Evolutionary conservation across 2,329 filamentous ascomycete species (phyloP).

Genomic region (Teratosphaeria zuluensis): DNA sequence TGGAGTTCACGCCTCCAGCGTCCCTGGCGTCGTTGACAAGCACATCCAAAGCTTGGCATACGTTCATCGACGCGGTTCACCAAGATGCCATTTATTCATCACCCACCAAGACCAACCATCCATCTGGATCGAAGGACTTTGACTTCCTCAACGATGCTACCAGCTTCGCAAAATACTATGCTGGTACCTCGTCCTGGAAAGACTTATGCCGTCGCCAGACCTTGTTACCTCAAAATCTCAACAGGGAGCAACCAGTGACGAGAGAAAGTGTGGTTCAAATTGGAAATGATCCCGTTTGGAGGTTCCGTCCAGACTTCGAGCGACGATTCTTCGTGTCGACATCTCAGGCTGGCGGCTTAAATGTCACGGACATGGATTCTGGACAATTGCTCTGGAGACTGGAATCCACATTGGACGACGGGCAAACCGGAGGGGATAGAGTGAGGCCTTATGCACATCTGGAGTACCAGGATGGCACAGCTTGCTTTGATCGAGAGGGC

Average conservation of each 20-base stretch:
- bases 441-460: constrained; percentile 38
- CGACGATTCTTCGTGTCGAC: constrained; percentile 38
- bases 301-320: constrained; percentile 38
- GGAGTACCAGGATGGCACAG: constrained; percentile 39
- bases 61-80: constrained; percentile 34
- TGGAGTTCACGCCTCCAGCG: constrained; percentile 29
- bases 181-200: constrained; percentile 32
- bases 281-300: constrained; percentile 34
- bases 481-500: constrained; percentile 36
- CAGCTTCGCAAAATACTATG: constrained; percentile 27
- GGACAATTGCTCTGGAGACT: constrained; percentile 32
- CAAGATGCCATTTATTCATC: constrained; percentile 34
- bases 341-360: constrained; percentile 35
- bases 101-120: constrained; percentile 22
- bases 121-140: constrained; percentile 22
- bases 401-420: constrained; percentile 1
- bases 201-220: constrained; percentile 35
- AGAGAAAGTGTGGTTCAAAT: constrained; percentile 34
- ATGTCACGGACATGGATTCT: constrained; percentile 39
- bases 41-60: constrained; percentile 30
- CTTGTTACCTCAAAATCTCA: constrained; percentile 33
- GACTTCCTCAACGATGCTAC: constrained; percentile 17
- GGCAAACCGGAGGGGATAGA: constrained; percentile 10
- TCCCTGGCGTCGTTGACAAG: constrained; percentile 29
- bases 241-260: constrained; percentile 22